Conservation (phyloP, 257 asterid genomes). For the Solanum pinnatisectum region DNA sequence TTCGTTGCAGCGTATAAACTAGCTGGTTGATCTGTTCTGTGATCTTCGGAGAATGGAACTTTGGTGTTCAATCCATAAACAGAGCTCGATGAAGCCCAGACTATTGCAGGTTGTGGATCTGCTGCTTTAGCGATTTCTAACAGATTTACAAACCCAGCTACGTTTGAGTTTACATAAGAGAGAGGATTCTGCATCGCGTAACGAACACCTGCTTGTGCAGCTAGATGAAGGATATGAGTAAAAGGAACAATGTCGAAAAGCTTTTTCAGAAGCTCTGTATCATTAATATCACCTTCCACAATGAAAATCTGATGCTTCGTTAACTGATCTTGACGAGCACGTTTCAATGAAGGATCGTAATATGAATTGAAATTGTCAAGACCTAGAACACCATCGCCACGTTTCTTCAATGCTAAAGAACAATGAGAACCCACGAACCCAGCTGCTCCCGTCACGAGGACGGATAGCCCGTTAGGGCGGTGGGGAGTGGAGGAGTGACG, state of each 20-base stretch:
- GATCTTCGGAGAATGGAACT: constrained; percentile 64
- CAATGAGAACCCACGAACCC: constrained; percentile 92
- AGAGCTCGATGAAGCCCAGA: constrained; percentile 91
- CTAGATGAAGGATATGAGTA: constrained; percentile 66
- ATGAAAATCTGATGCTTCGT: constrained; percentile 37
- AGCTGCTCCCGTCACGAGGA: constrained; percentile 84
- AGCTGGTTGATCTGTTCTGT: constrained; percentile 81
- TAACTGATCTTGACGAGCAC: constrained; percentile 50
- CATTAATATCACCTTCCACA: constrained; percentile 75
- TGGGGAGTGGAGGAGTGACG: constrained; percentile 83
- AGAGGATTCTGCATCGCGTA: constrained; percentile 93
- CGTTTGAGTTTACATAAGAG: constrained; percentile 60
- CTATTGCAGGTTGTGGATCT: constrained; percentile 90
- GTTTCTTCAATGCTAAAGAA: constrained; percentile 61
- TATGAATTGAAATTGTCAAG: constrained; percentile 83
- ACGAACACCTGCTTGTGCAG: constrained; percentile 98
- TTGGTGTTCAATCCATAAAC: constrained; percentile 73
- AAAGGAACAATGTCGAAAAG: constrained; percentile 80
- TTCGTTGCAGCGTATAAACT: constrained; percentile 94
- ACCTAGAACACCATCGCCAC: constrained; percentile 92
- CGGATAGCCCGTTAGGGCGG: constrained; percentile 71
- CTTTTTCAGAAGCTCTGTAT: constrained; percentile 39
- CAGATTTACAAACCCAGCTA: constrained; percentile 80
- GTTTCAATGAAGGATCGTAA: constrained; percentile 70
- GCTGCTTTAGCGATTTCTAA: constrained; percentile 68